Conservation (phyloP, 768 basidiomycete genomes). For the Pulveroboletus sp. region DNA sequence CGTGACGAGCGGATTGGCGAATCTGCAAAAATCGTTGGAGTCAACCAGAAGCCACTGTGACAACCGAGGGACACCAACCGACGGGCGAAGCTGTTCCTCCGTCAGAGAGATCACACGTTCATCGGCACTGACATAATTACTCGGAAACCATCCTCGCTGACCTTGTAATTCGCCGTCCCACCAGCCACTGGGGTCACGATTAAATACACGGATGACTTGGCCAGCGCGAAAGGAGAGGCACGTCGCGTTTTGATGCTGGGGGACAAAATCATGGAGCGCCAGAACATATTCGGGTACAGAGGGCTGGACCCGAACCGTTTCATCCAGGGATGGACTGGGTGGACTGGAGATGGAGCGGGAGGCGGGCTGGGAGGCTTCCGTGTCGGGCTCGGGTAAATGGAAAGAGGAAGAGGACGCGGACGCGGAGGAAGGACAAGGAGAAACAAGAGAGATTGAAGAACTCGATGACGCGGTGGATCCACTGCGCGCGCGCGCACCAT, state of each 20-base stretch:
- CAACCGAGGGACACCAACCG: slow-evolving; percentile 32
- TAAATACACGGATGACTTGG: slow-evolving; percentile 87
- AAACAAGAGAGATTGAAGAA: slow-evolving; percentile 53
- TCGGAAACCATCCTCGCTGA: slow-evolving; percentile 94
- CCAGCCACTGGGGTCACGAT: slow-evolving; percentile 87
- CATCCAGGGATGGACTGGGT: slow-evolving; percentile 41
- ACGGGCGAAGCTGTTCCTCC: slow-evolving; percentile 49
- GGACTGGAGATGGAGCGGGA: slow-evolving; percentile 31
- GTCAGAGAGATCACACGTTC: slow-evolving; percentile 46
- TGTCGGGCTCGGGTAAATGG: slow-evolving; percentile 31
- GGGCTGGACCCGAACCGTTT: slow-evolving; percentile 40
- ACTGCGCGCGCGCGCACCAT: slow-evolving; percentile 39
- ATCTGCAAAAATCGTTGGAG: slow-evolving; percentile 16
- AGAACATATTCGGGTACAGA: slow-evolving; percentile 66
- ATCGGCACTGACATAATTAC: slow-evolving; percentile 84
- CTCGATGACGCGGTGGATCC: slow-evolving; percentile 52
- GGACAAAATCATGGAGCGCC: slow-evolving; percentile 88
- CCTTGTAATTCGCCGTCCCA: slow-evolving; percentile 96
- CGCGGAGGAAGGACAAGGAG: slow-evolving; percentile 45
- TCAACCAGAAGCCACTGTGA: neutral
- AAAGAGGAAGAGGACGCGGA: slow-evolving; percentile 50
- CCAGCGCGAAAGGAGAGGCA: slow-evolving; percentile 89
- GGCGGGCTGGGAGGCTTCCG: slow-evolving; percentile 26
- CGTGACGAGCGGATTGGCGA: slow-evolving; percentile 41
- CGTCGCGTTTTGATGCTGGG: slow-evolving; percentile 64